Evolutionary conservation across 2,329 filamentous ascomycete species (phyloP), one percentile per base, ranked within the genome.

Genomic region (Acarospora socialis): DNA sequence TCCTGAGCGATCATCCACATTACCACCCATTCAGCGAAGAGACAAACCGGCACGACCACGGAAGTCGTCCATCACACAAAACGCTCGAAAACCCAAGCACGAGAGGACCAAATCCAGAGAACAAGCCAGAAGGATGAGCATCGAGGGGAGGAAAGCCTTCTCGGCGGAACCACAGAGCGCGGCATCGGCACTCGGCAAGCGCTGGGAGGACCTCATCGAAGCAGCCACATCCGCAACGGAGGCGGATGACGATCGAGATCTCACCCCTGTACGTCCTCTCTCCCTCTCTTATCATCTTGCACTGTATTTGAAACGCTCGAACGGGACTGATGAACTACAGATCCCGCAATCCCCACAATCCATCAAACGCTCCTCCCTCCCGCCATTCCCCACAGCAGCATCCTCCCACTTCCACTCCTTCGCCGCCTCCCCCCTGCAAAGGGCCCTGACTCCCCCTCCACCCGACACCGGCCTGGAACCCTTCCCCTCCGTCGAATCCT

Each of bases 141-240:
- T 77, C 36, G 74, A 77, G 46, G 75, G 82, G 46, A 71, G 81
- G 40, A 92, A 93, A 57, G 81, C 83, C 34, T 70, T 81, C 43
- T 92, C 83, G 10, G 81, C 81, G 24, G 87, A 94, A 55, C 84
- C 86, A 15, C 71, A 77, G 35, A 74, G 33, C 18, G 28, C 37
- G 12, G 80, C 68, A 12, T 71, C 68, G 46, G 62, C 69, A 29
- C 73, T 81, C 57, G 84, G 82, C 43, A 92, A 90, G 60, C 70
- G 87, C 47, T 95, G 87, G 90, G 83, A 93, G 56, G 87, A 95
- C 55, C 66, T 95, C 38, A 92, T 95, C 43, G 86, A 94, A 56
- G 87, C 87, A 32, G 87, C 81, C 33, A 84, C 87, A 19, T 93
- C 83, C 39, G 84, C 86, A 17, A 92, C 83, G 3, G 86, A 92